Percentiles rank a stretch among this genome's conserved stretches.
phyloP scores from a whole-genome alignment of 176 grass and related monocot species.

The Zea luxurians region DNA sequence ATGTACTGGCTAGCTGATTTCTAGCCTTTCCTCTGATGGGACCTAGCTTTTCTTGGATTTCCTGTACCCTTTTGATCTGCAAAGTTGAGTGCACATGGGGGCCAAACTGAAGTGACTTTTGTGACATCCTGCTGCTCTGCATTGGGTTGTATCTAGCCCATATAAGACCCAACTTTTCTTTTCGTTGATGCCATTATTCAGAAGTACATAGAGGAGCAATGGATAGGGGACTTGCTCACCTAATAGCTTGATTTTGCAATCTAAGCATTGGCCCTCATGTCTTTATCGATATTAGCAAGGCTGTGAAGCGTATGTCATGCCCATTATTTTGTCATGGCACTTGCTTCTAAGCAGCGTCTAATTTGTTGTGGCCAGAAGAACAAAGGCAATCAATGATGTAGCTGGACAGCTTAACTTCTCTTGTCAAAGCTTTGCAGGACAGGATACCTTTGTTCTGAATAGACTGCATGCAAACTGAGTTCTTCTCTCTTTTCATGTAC shows the following conservation, averaged over 20 bases:
- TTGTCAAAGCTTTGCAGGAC: constrained; percentile 10
- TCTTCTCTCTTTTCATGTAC: too few species aligned
- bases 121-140: constrained; percentile 18
- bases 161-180: neutral
- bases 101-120: constrained; percentile 41
- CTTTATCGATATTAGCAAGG: constrained; percentile 47
- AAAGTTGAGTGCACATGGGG: constrained; percentile 49
- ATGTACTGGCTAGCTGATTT: constrained; percentile 12
- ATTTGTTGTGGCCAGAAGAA: neutral
- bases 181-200: constrained; percentile 39
- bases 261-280: constrained; percentile 2
- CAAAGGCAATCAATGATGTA: neutral
- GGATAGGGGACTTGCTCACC: constrained; percentile 34
- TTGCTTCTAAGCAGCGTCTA: constrained; percentile 14
- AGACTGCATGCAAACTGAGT: neutral
- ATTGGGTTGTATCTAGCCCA: neutral
- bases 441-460: constrained; percentile 2
- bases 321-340: neutral
- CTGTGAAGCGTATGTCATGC: constrained; percentile 16
- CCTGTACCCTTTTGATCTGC: constrained; percentile 27
- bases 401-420: constrained; percentile 2
- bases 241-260: constrained; percentile 49
- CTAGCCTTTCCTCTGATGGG: constrained; percentile 25
- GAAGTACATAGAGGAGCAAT: constrained; percentile 4
- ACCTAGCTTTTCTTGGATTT: constrained; percentile 41